Conservation (phyloP, 306 rosid genomes). For the Malus sylvestris region DNA sequence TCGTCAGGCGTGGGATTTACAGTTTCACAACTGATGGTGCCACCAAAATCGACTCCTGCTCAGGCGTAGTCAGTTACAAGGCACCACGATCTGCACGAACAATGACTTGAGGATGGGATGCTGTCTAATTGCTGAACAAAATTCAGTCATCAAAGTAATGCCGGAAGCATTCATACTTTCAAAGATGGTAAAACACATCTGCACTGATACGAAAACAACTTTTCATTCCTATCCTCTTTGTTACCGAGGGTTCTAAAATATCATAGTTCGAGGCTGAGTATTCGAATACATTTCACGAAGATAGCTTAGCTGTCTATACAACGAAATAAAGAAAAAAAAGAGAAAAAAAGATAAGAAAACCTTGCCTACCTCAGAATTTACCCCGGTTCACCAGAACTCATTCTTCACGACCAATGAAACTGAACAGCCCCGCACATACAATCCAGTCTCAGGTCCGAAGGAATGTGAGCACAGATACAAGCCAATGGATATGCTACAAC, state of each 20-base stretch:
- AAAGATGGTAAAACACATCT: background rate
- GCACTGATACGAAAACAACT: background rate
- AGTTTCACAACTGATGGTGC: background rate
- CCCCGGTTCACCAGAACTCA: background rate
- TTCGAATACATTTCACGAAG: background rate
- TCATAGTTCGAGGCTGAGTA: background rate
- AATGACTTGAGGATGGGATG: background rate
- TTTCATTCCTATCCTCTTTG: conserved; percentile 5
- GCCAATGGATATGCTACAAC: background rate
- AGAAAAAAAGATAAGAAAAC: background rate
- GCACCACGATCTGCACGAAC: background rate
- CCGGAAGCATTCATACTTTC: background rate
- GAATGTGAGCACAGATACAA: background rate
- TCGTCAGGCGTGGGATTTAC: no score
- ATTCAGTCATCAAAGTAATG: background rate
- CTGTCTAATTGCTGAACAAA: background rate
- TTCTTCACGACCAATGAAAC: background rate
- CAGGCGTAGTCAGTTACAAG: background rate
- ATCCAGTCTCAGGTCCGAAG: background rate
- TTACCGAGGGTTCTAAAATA: background rate
- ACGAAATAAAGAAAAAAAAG: background rate
- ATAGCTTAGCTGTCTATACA: background rate
- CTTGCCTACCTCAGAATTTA: background rate
- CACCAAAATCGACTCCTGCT: background rate
- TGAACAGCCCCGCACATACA: background rate